Conservation (phyloP, 2,329 filamentous ascomycete genomes). For the Phoma sp. region DNA sequence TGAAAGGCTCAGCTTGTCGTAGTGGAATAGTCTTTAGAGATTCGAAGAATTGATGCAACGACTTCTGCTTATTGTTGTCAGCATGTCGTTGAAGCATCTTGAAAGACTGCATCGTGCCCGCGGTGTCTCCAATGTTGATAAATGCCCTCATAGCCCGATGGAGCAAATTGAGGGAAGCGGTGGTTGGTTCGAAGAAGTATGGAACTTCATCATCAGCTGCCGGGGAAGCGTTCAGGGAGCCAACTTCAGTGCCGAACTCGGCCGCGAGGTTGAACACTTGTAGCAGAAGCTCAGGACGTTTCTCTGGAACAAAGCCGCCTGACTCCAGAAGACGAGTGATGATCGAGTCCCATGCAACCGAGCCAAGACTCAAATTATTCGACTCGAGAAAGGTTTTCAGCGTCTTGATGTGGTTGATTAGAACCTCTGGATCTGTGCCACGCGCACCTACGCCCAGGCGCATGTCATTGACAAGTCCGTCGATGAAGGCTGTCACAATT, state of each 20-base stretch:
- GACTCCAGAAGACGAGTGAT: conserved; percentile 60
- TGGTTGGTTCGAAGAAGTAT: conserved; percentile 55
- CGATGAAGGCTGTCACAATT: conserved; percentile 62
- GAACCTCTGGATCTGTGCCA: conserved; percentile 45
- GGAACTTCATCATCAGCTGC: conserved; percentile 28
- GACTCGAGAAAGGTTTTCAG: conserved; percentile 48
- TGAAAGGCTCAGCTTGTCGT: conserved; percentile 33
- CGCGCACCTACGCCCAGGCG: conserved; percentile 52
- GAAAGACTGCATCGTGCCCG: conserved; percentile 48
- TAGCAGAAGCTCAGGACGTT: conserved; percentile 53
- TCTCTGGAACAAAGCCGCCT: conserved; percentile 53
- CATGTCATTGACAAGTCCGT: conserved; percentile 57
- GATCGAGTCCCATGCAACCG: conserved; percentile 53
- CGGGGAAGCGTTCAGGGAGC: conserved; percentile 43
- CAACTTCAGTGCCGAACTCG: conserved; percentile 50
- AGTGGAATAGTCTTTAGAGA: conserved; percentile 29
- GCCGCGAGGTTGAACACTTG: conserved; percentile 49
- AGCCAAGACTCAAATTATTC: conserved; percentile 49
- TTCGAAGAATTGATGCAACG: conserved; percentile 52
- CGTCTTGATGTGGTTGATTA: conserved; percentile 43
- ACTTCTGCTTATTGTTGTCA: conserved; percentile 53
- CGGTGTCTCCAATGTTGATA: conserved; percentile 48
- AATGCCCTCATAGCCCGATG: conserved; percentile 52
- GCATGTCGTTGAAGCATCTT: conserved; percentile 49
- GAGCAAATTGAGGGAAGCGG: conserved; percentile 50